Evolutionary conservation across 192 early-diverging fungal genomes (phyloP), one percentile per base, ranked within the genome.

Genomic region (Coemansia sp.): DNA sequence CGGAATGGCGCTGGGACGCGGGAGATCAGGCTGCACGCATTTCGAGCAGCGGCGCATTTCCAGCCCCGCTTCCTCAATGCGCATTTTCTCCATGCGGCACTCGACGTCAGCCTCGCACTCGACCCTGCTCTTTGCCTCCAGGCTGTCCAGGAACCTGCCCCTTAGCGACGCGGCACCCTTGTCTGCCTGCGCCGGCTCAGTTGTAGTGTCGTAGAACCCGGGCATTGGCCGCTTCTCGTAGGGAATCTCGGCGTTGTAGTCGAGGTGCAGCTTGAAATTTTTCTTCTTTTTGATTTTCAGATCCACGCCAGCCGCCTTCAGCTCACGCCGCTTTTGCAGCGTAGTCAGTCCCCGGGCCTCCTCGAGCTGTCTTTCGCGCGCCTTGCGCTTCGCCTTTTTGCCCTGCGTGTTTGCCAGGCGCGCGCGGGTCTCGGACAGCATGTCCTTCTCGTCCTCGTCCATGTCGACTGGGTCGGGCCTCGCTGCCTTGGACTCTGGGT

Each of bases 381-480:
- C 97, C 87, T 98, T 99, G 74, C 97, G 89, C 77, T 99, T 99
- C 19, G 97, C 96, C 66, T 99, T 99, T 70, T 99, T 99, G 59
- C 97, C 97, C 77, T 98, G 96, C 7, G 97, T 99, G 77, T 99
- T 99, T n/a, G 97, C 97, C 59, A 99, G 85, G 74, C 97, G 87
- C 19, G 97, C 97, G 57, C 97, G 89, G 24, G 97, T 96, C 76
- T 99, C 97, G 4, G 93, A 95, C 24, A 99, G 86, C 97, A 99
- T 99, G 78, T 99, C 97, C 85, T 99, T 99, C 85, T 99, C 96
- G 75, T 98, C 96, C 75, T 98, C 96, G 64, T 99, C 97, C 97
- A 99, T 99, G 73, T 99, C 97, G 3, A 99, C 93, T 14, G 97
- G 95, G 78, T 99, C 97, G 2, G 97, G 97, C 11, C 96, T 85